Evolutionary conservation across 805 yeast genomes (phyloP), one percentile per base, ranked within the genome.

Genomic region (Nematodospora valgi): DNA sequence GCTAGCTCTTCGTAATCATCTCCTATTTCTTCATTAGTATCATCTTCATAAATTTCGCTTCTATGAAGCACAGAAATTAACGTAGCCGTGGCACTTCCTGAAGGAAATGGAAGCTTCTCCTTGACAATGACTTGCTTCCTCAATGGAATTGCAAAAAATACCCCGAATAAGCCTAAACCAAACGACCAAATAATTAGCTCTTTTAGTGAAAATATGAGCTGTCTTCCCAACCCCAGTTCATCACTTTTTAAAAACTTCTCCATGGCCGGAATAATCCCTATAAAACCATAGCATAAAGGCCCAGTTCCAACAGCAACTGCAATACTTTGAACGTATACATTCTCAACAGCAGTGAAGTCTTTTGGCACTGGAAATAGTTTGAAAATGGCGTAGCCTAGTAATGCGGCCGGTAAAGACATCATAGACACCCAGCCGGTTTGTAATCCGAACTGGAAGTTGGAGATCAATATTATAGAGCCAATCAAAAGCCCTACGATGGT

Each of bases 341-440:
- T 91, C 53, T 93, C 98, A n/a, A 86, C 96, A 44, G 87, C 96
- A 0, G 93, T 76, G 39, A 67, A 67, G 13, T 47, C 39, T 5
- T 35, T 29, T 27, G 2, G 59, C 43, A 49, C 78, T 77, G 1
- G 80, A 79, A 23, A 58, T 58, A 2, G 48, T 4, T 80, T 86
- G 66, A 89, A 91, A 13, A 84, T 64, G 0, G 96, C 83, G 56
- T 79, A 89, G 0, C 95, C 96, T 17, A 91, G 60, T 34, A 91
- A 59, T 0, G 98, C 96, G 4, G 96, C 82, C 0, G 98, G 98
- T 36, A 91, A 66, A 15, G 96, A 85, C 98, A 91, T 93, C 98
- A 91, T 91, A 8, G 96, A 87, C 5, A 93, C 96, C 98, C 98
- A 91, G 2, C 98, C 98, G 0, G 97, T 91, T 54, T 91, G 98